Evolutionary conservation across 2,329 filamentous ascomycete species (phyloP), one percentile per base, ranked within the genome.

Genomic region (Cryphonectria japonica): DNA sequence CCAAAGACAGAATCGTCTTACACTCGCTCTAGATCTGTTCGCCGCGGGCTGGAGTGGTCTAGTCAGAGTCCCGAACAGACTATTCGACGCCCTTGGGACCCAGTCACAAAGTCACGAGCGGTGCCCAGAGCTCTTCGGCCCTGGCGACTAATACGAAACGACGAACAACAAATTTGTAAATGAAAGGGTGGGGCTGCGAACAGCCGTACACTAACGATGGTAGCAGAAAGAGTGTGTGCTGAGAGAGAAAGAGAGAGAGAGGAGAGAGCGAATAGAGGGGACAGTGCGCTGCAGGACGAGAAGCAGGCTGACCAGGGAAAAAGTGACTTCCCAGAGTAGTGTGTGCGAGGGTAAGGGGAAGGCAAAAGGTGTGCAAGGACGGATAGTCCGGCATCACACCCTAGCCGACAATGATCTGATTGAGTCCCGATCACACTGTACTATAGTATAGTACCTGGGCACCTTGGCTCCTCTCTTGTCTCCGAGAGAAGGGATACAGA

Each of bases 21-120:
- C 66, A 68, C 37, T 29, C 11, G 52, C 46, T 34, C 52, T 34
- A 52, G 69, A 52, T 69, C 66, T 66, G 64, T 64, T 46, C 52
- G 65, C 68, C 41, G 54, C 50, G 50, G 46, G 71, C 62, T 64
- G 68, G 54, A 60, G 50, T 66, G 69, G 66, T 46, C 66, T 50
- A 67, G 68, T 41, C 52, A 68, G 65, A 39, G 54, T 14, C 54
- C 46, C 62, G 50, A 65, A 66, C 43, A 66, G 34, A 64, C 46
- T 68, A 62, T 63, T 61, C 46, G 69, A 68, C 71, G 71, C 71
- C 69, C 67, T 68, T 67, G 41, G 60, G 61, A 64, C 26, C 26
- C 63, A 65, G 46, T n/a, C 26, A 54, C 50, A 29, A 57, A 41
- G 66, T 61, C 68, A 69, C 32, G 37, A 66, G 63, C 69, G 22